Evolutionary conservation across 768 basidiomycete genomes (phyloP).

Genomic region (Trametes cingulata): DNA sequence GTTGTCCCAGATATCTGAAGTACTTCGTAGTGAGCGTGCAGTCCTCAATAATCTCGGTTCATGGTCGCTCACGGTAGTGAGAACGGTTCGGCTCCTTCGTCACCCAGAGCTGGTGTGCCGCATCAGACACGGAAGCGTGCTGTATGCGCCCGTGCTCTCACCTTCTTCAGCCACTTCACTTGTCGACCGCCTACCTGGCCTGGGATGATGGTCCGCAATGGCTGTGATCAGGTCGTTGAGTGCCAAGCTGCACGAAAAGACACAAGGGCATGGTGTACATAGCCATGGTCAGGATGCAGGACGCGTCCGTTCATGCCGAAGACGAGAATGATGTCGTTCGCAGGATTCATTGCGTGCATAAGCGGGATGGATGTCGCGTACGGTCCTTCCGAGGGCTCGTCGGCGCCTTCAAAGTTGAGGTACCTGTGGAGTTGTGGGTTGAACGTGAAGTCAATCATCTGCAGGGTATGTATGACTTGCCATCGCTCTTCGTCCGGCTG

Average conservation of each 20-base stretch:
- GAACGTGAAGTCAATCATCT: neutral
- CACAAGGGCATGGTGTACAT: slow-evolving; percentile 14
- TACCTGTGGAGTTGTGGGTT: slow-evolving; percentile 1
- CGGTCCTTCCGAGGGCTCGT: slow-evolving; percentile 22
- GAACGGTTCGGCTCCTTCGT: slow-evolving; percentile 23
- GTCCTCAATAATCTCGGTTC: too few species aligned
- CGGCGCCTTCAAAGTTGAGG: slow-evolving; percentile 24
- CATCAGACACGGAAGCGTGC: neutral
- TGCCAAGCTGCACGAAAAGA: too few species aligned
- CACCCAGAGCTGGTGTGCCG: slow-evolving; percentile 16
- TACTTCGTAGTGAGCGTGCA: too few species aligned
- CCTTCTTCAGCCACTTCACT: slow-evolving; percentile 25
- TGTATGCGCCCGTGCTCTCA: neutral
- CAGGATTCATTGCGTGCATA: slow-evolving; percentile 22
- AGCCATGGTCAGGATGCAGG: slow-evolving; percentile 27
- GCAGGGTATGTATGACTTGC: neutral
- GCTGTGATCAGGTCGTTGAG: too few species aligned
- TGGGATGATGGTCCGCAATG: slow-evolving; percentile 23
- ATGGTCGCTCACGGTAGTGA: slow-evolving; percentile 25
- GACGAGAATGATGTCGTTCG: slow-evolving; percentile 25
- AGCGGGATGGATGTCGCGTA: slow-evolving; percentile 28
- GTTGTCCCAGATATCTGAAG: slow-evolving; percentile 29
- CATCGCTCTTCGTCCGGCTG: slow-evolving; percentile 22
- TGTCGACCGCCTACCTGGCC: slow-evolving; percentile 25
- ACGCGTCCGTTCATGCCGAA: slow-evolving; percentile 26